Evolutionary conservation across 768 basidiomycete genomes (phyloP).

Genomic region (Xerocomellus amylosporus): DNA sequence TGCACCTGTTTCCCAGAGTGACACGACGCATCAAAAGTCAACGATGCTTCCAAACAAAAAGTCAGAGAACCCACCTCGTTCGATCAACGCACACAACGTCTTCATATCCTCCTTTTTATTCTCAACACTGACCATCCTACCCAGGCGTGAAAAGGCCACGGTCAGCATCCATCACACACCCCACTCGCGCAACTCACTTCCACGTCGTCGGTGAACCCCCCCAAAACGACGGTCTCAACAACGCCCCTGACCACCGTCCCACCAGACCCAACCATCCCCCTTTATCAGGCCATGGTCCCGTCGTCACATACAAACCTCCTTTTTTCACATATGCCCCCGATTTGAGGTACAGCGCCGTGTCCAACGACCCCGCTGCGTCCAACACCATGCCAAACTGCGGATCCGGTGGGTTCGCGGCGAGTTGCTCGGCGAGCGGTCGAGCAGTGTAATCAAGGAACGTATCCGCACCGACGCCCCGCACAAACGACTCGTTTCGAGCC

Average conservation of each 20-base stretch:
- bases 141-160: neutral
- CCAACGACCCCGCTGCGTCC: conserved; percentile 53
- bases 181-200: conserved; percentile 36
- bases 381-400: conserved; percentile 57
- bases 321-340: conserved; percentile 52
- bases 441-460: conserved; percentile 66
- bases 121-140: conserved; percentile 29
- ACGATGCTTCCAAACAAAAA: neutral
- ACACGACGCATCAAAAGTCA: neutral
- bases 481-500: conserved; percentile 54
- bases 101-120: conserved; percentile 37
- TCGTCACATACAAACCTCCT: conserved; percentile 51
- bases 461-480: conserved; percentile 62
- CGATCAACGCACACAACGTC: conserved; percentile 36
- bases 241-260: neutral
- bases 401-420: conserved; percentile 43
- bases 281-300: conserved; percentile 44
- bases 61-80: conserved; percentile 36
- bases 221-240: conserved; percentile 43
- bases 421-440: conserved; percentile 45
- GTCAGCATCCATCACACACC: neutral
- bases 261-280: conserved; percentile 16
- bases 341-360: conserved; percentile 48
- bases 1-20: conserved; percentile 34
- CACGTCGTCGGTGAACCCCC: conserved; percentile 51